Evolutionary conservation across 306 rosid genomes (phyloP).

Genomic region (Fagus crenata): DNA sequence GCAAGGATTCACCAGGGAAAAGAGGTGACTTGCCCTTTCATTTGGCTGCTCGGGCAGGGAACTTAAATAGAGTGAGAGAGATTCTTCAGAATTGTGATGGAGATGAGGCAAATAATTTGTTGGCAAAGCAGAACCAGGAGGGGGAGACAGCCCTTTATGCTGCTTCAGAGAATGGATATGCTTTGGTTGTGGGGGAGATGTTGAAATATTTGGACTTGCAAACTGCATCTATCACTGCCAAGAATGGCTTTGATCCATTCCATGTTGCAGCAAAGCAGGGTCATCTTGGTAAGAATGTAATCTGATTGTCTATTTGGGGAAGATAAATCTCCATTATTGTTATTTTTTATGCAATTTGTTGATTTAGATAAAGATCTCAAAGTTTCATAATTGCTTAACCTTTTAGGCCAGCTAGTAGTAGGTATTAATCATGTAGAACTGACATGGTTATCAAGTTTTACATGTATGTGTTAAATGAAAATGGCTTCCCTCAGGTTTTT

Average conservation of each 20-base stretch:
- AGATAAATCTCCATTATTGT: background rate
- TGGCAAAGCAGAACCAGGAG: constrained; percentile 74
- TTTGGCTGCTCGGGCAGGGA: constrained; percentile 80
- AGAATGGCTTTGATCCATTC: constrained; percentile 86
- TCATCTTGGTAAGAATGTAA: constrained; percentile 68
- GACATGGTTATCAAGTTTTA: background rate
- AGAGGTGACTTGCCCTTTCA: constrained; percentile 64
- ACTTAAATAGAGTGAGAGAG: constrained; percentile 55
- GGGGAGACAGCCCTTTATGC: constrained; percentile 92
- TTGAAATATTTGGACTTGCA: constrained; percentile 75
- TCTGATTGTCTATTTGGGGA: background rate
- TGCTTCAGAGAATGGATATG: constrained; percentile 82
- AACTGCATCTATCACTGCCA: constrained; percentile 68
- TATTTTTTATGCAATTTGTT: background rate
- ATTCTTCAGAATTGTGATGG: constrained; percentile 50
- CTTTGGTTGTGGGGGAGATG: constrained; percentile 67
- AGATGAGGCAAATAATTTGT: constrained; percentile 46
- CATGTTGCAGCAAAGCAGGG: constrained; percentile 91
- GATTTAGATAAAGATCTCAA: background rate
- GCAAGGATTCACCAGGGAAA: constrained; percentile 58
- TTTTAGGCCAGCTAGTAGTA: background rate
- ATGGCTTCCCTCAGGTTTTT: background rate
- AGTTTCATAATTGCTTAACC: background rate
- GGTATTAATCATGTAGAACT: background rate
- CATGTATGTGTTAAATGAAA: background rate